phyloP scores from a whole-genome alignment of 2,329 filamentous ascomycete species.

The Didymella sp. region DNA sequence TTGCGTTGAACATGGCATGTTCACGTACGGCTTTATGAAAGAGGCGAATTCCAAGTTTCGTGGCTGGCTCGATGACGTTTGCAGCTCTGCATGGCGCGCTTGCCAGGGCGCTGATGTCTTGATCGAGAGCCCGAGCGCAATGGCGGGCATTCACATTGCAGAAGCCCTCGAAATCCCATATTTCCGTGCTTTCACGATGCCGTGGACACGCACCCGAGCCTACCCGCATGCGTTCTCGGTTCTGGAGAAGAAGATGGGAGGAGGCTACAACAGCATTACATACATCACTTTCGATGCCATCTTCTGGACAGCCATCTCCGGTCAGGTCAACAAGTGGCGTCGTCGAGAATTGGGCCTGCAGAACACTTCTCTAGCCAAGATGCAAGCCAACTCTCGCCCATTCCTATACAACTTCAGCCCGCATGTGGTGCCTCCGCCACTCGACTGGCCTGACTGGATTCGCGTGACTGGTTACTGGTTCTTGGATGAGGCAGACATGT shows the following conservation, averaged over 20 bases:
- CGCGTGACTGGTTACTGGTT: constrained; percentile 99
- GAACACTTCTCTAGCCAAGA: constrained; percentile 82
- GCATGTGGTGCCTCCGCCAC: constrained; percentile 87
- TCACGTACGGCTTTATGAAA: constrained; percentile 87
- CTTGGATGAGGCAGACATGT: constrained; percentile 74
- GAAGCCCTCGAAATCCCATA: constrained; percentile 93
- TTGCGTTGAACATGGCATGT: constrained; percentile 97
- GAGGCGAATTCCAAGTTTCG: constrained; percentile 80
- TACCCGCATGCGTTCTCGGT: constrained; percentile 98
- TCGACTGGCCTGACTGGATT: constrained; percentile 98
- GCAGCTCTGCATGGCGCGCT: constrained; percentile 79
- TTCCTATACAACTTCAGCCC: constrained; percentile 98
- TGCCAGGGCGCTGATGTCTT: constrained; percentile 88
- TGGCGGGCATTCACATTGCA: constrained; percentile 97
- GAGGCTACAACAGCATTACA: constrained; percentile 91
- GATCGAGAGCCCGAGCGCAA: constrained; percentile 94
- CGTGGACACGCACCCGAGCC: constrained; percentile 93
- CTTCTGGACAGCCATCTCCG: constrained; percentile 92
- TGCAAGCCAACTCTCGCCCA: constrained; percentile 97
- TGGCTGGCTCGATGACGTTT: constrained; percentile 90
- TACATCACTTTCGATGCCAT: constrained; percentile 97
- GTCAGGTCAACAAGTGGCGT: constrained; percentile 92
- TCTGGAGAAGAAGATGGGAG: constrained; percentile 91
- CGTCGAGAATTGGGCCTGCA: constrained; percentile 79
- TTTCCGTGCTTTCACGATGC: constrained; percentile 98